Percentiles rank a stretch among this genome's conserved stretches.
Evolutionary conservation across 208 protist species (phyloP).

Genomic region (Leishmania tarentolae): DNA sequence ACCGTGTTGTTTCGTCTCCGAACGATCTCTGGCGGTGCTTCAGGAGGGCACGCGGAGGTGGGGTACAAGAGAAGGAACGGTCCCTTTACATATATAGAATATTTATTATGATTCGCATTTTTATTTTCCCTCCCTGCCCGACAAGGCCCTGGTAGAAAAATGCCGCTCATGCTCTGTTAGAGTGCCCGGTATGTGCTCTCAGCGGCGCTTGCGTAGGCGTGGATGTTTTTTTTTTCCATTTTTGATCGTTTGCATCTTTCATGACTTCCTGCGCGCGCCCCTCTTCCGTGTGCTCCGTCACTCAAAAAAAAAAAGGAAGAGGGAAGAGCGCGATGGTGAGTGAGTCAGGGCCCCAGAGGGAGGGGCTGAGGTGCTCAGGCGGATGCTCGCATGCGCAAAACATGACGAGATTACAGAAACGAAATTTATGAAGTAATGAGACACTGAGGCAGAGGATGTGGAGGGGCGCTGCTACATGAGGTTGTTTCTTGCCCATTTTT

Average conservation of each 20-base stretch:
- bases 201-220: neutral
- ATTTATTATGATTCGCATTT: too few relatives aligned
- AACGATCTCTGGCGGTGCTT: too few relatives aligned
- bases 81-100: too few relatives aligned
- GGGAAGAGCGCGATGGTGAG: neutral
- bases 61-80: too few relatives aligned
- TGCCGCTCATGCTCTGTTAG: neutral
- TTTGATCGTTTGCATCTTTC: slow-evolving; percentile 3
- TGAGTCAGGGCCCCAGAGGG: neutral
- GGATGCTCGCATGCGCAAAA: neutral
- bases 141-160: neutral
- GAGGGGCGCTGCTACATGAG: neutral
- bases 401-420: neutral
- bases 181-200: neutral
- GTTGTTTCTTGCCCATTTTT: neutral
- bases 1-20: too few relatives aligned
- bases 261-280: neutral
- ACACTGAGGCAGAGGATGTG: too few relatives aligned
- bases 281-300: neutral
- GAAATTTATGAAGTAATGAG: neutral
- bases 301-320: neutral
- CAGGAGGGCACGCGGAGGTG: too few relatives aligned
- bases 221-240: neutral
- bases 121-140: too few relatives aligned
- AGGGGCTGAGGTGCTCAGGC: neutral